Base-by-base conservation (phyloP, 2,329 filamentous ascomycete genomes). In the Chalara sp. region DNA sequence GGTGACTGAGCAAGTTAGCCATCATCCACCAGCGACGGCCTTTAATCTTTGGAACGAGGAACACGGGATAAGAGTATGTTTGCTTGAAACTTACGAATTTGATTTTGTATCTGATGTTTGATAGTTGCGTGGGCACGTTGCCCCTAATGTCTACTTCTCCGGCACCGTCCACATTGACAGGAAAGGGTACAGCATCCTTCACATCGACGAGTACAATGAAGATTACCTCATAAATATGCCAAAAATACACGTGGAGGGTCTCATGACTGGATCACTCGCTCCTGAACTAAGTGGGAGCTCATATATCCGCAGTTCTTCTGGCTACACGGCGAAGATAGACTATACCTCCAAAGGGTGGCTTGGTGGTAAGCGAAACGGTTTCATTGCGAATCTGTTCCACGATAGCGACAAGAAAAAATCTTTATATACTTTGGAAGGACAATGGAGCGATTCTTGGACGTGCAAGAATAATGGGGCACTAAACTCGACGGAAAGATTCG, bases 261-360 rank as follows among this genome's bases (percentile, higher is more conserved):
- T 99, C 48, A 87, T 96, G 63, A 86, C 84, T 33, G 86, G 87
- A 45, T 78, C 86, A 5, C 90, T 93, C 2, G 95, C 90, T 63
- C 86, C 96, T 58, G 93, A 99, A 70, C 78, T 97, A 42, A 89
- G 95, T 63, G 86, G 86, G 61, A 80, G 79, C 52, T 89, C 86
- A 58, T 88, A 86, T 70, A 96, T 99, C 61, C 80, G 82, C 52
- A 93, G 88, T 55, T 93, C 87, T 10, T 86, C 84, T 1, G 92
- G 93, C 48, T 96, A 86, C 72, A 86, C 89, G 5, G 80, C 89
- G 56, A 90, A 89, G 71, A 87, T 97, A 62, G 89, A 96, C 67
- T 99, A 95, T 73, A 86, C 81, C 51, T 89, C 89, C 63, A 92
- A 89, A 68, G 92, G 92, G 48, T 99, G 92, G 92, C 70, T 99